Evolutionary conservation across 495 filamentous ascomycete species (phyloP).

Genomic region (Aspergillus bertholletiae): DNA sequence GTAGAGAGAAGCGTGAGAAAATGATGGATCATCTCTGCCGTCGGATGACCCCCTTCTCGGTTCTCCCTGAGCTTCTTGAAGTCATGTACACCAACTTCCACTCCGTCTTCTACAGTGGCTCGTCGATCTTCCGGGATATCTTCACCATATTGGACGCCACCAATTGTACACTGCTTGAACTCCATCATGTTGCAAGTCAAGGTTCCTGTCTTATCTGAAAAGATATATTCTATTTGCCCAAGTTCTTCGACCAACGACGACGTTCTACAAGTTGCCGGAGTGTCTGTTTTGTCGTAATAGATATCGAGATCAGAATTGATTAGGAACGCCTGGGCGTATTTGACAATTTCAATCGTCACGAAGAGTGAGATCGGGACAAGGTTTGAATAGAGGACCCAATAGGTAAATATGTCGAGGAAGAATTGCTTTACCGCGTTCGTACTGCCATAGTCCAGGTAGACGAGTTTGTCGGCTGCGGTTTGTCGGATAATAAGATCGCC

Average conservation of each 20-base stretch:
- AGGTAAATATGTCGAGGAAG: constrained; percentile 92
- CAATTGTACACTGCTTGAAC: constrained; percentile 91
- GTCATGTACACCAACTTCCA: constrained; percentile 80
- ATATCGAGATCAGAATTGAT: constrained; percentile 98
- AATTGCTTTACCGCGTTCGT: constrained; percentile 71
- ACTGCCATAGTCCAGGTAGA: constrained; percentile 65
- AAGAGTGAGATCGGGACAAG: constrained; percentile 96
- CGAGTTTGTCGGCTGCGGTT: constrained; percentile 53
- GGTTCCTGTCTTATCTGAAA: constrained; percentile 99
- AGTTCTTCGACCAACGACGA: constrained; percentile 96
- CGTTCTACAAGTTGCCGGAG: constrained; percentile 91
- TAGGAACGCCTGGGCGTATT: constrained; percentile 94
- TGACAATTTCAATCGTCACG: constrained; percentile 96
- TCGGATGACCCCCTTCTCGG: constrained; percentile 65
- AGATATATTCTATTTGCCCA: constrained; percentile 97
- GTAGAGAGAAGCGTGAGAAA: constrained; percentile 85
- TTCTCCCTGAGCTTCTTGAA: constrained; percentile 77
- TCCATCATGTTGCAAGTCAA: constrained; percentile 99
- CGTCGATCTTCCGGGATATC: constrained; percentile 90
- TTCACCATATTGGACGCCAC: constrained; percentile 89
- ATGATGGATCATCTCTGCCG: constrained; percentile 72
- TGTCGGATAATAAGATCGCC: constrained; percentile 81
- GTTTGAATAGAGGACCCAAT: constrained; percentile 98
- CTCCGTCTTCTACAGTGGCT: constrained; percentile 69
- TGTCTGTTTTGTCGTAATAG: constrained; percentile 94